Evolutionary conservation across 1,139 yeast genomes (phyloP).

Genomic region (Yamadazyma epiphylla): DNA sequence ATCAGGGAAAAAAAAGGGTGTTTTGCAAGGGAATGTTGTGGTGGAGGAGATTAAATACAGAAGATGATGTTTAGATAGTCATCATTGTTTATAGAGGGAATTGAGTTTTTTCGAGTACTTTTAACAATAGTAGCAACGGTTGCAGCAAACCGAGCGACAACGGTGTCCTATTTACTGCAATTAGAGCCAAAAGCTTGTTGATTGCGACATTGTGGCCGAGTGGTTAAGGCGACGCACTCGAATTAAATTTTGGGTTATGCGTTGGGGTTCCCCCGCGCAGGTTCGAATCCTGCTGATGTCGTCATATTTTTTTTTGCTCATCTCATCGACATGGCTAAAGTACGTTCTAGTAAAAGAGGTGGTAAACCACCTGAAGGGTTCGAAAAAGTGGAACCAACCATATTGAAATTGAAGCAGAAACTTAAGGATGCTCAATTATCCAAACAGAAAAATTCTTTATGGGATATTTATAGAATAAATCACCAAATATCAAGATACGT

Average conservation of each 20-base stretch:
- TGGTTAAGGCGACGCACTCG: slow-evolving; percentile 83
- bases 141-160: no score
- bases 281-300: slow-evolving; percentile 90
- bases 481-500: slow-evolving; percentile 78
- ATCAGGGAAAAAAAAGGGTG: no score
- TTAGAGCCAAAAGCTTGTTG: not conserved
- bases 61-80: no score
- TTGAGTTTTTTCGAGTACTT: no score
- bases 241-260: slow-evolving; percentile 44
- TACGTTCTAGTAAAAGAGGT: slow-evolving; percentile 37
- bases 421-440: slow-evolving; percentile 55
- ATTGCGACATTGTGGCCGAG: slow-evolving; percentile 65
- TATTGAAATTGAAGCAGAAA: slow-evolving; percentile 57
- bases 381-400: slow-evolving; percentile 64
- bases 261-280: slow-evolving; percentile 86
- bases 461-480: slow-evolving; percentile 68
- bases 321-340: slow-evolving; percentile 32
- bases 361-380: slow-evolving; percentile 73
- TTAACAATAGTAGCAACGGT: no score
- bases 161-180: no score
- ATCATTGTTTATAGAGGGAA: no score
- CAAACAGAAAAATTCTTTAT: slow-evolving; percentile 53
- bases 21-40: no score
- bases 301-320: slow-evolving; percentile 28
- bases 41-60: no score